phyloP scores from a whole-genome alignment of 495 filamentous ascomycete species.

The Penicillium cinerascens region DNA sequence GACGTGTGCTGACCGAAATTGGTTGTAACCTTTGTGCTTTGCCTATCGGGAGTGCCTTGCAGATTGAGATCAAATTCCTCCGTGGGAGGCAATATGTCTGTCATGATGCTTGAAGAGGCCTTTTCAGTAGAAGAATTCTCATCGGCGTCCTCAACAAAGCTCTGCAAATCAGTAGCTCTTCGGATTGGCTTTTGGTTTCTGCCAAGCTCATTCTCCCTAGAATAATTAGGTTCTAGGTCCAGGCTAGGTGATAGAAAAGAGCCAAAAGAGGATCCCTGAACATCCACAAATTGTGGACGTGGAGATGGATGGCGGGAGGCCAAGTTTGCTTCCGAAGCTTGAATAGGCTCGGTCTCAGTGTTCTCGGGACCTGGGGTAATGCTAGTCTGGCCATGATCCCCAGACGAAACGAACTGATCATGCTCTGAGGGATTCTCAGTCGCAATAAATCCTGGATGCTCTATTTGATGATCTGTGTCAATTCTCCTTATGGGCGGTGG shows the following conservation, averaged over 20 bases:
- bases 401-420: background rate
- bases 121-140: background rate
- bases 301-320: too few relatives aligned
- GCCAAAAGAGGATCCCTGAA: background rate
- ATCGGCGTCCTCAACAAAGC: slow-evolving; percentile 5
- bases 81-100: background rate
- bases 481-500: background rate
- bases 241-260: background rate
- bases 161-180: background rate
- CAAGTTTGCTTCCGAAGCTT: background rate
- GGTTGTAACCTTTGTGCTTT: background rate
- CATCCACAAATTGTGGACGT: too few relatives aligned
- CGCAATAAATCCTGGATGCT: background rate
- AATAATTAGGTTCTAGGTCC: background rate
- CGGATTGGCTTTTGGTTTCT: background rate
- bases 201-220: background rate
- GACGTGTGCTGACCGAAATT: background rate
- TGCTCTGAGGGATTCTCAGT: background rate
- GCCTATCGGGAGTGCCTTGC: background rate
- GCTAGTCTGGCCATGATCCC: too few relatives aligned
- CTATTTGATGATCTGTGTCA: background rate
- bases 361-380: background rate
- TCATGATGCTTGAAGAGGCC: background rate
- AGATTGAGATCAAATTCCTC: background rate
- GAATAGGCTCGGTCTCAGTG: background rate